Percentiles rank a stretch among this genome's conserved stretches.
Conservation (phyloP, 495 filamentous ascomycete species). For the Penicillium roqueforti region DNA sequence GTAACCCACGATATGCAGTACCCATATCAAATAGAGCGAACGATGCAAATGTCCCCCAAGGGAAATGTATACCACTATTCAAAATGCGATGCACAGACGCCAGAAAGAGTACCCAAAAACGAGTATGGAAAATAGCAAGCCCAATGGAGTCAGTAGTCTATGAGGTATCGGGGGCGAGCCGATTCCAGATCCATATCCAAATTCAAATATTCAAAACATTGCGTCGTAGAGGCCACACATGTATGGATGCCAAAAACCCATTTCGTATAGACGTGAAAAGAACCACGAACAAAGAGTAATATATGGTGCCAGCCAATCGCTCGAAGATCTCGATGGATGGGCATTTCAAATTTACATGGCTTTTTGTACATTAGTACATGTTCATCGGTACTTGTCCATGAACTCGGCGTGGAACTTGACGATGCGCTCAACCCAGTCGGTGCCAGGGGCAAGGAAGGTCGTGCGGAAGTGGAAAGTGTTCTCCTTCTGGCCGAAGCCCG, state of each 20-base stretch:
- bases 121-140: not conserved
- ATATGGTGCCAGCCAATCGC: not conserved
- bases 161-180: constrained; percentile 2
- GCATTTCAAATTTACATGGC: not conserved
- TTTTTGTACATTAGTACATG: not conserved
- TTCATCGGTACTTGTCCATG: constrained; percentile 70
- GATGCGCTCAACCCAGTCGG: constrained; percentile 87
- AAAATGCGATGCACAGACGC: not conserved
- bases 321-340: not conserved
- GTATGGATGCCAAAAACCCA: not conserved
- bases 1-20: not conserved
- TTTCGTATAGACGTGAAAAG: constrained; percentile 1
- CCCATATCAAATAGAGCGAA: not conserved
- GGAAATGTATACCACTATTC: not conserved
- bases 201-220: not conserved
- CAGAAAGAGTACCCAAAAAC: not conserved
- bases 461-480: constrained; percentile 92
- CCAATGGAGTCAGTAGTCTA: constrained; percentile 13
- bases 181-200: constrained; percentile 4
- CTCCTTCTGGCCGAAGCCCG: constrained; percentile 91
- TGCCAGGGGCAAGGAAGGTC: constrained; percentile 93
- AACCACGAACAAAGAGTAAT: not conserved
- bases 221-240: not conserved
- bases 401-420: constrained; percentile 88
- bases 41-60: not conserved